Evolutionary conservation across 306 rosid species (phyloP).

Genomic region (Cucumis hystrix): DNA sequence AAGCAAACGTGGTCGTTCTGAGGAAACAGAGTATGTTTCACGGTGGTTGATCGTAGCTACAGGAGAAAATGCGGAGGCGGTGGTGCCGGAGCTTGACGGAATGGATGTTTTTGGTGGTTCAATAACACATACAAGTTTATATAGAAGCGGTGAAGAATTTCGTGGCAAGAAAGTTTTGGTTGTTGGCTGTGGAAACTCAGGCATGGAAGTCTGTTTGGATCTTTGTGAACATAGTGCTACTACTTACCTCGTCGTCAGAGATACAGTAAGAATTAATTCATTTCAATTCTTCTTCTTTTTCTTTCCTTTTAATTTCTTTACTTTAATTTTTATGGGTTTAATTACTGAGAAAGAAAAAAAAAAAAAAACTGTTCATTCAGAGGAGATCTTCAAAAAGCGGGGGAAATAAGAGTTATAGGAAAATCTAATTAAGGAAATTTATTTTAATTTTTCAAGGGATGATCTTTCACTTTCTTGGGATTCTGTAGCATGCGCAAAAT

Average conservation of each 20-base stretch:
- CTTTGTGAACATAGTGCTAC: conserved; percentile 48
- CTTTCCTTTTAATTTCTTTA: background rate
- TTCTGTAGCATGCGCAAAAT: conserved; percentile 53
- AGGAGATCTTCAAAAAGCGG: background rate
- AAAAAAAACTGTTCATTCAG: background rate
- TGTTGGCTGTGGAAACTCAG: conserved; percentile 70
- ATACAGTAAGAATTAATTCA: conserved; percentile 27
- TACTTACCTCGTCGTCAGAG: conserved; percentile 56
- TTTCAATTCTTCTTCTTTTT: background rate
- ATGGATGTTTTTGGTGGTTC: conserved; percentile 24
- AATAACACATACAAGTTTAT: conserved; percentile 41
- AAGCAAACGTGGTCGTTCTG: background rate
- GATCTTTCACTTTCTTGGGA: conserved; percentile 46
- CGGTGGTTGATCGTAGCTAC: conserved; percentile 59
- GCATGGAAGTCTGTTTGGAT: conserved; percentile 72
- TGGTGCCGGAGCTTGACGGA: conserved; percentile 41
- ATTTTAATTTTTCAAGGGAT: background rate
- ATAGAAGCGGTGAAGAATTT: conserved; percentile 47
- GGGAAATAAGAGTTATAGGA: background rate
- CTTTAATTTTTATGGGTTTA: background rate
- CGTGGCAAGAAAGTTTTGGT: conserved; percentile 46
- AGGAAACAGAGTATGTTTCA: conserved; percentile 24
- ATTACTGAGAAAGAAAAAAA: too few species aligned
- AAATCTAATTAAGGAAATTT: conserved; percentile 1
- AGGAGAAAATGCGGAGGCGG: conserved; percentile 73